phyloP scores from a whole-genome alignment of 108 stramenopile genomes.

The Skeletonema menzelii region DNA sequence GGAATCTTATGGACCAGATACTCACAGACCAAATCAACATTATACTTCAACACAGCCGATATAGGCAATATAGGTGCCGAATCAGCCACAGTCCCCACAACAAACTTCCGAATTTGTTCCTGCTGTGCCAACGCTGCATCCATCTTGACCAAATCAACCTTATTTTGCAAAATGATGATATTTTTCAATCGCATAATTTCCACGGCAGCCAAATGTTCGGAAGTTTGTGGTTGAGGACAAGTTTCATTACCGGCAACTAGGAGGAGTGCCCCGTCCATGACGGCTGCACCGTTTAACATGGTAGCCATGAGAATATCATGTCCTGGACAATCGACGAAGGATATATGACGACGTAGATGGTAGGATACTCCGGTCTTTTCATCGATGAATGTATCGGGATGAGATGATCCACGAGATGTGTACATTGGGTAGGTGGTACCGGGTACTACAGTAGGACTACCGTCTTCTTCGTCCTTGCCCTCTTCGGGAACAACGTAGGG shows the following conservation, averaged over 20 bases:
- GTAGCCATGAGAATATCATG: conserved; percentile 99
- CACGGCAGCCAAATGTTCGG: conserved; percentile 99
- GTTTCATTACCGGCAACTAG: conserved; percentile 99
- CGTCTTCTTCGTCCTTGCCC: conserved; percentile 48
- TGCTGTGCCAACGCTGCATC: conserved; percentile 96
- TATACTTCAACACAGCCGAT: conserved; percentile 97
- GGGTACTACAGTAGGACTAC: conserved; percentile 22
- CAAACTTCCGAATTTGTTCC: conserved; percentile 97
- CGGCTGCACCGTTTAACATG: conserved; percentile 99
- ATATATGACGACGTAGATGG: conserved; percentile 94
- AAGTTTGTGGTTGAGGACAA: conserved; percentile 99
- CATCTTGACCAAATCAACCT: conserved; percentile 99
- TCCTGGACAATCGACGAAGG: conserved; percentile 99
- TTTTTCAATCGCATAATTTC: conserved; percentile 99
- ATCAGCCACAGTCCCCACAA: conserved; percentile 98
- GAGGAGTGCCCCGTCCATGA: conserved; percentile 99
- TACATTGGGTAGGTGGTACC: conserved; percentile 74
- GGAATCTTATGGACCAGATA: conserved; percentile 97
- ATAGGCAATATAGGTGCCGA: conserved; percentile 97
- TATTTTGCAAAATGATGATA: conserved; percentile 99
- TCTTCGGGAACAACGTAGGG: conserved; percentile 42
- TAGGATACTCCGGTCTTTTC: conserved; percentile 77
- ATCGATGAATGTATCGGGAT: conserved; percentile 93
- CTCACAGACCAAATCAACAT: conserved; percentile 99
- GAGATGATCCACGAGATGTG: conserved; percentile 90